These are phyloP conservation scores for Poronia punctata DNA, from an alignment of 495 filamentous ascomycete species.

Conservation along the genomic window DNA sequence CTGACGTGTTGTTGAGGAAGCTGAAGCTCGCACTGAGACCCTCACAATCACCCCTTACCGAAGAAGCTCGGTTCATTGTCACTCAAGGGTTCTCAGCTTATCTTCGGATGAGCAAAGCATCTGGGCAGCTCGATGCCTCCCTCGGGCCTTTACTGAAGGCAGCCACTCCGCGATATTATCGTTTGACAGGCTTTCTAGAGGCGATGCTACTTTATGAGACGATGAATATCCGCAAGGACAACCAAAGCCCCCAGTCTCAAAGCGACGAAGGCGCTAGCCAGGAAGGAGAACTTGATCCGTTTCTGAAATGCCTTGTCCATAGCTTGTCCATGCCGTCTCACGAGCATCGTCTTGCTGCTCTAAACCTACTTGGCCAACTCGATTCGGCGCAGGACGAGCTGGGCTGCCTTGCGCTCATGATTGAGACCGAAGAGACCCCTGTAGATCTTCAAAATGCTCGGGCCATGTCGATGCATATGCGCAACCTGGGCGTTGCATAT, in stretches of 20 bases:
- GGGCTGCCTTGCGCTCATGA: slow-evolving; percentile 46
- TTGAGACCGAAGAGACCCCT: slow-evolving; percentile 71
- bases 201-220: slow-evolving; percentile 55
- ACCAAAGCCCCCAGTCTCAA: slow-evolving; percentile 22
- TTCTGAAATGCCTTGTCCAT: slow-evolving; percentile 55
- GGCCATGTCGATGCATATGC: slow-evolving; percentile 72
- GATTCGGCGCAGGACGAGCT: slow-evolving; percentile 27
- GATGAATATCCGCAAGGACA: slow-evolving; percentile 30
- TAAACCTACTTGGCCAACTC: slow-evolving; percentile 58
- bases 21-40: slow-evolving; percentile 51
- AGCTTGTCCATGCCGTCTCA: slow-evolving; percentile 70
- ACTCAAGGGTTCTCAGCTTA: slow-evolving; percentile 50
- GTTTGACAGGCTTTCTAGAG: slow-evolving; percentile 59
- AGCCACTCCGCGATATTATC: slow-evolving; percentile 55
- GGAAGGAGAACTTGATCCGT: slow-evolving; percentile 42
- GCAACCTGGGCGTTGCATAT: slow-evolving; percentile 62
- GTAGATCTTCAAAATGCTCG: slow-evolving; percentile 68
- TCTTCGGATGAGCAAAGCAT: slow-evolving; percentile 41
- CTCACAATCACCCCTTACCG: slow-evolving; percentile 44
- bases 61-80: slow-evolving; percentile 52
- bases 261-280: slow-evolving; percentile 29
- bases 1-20: slow-evolving; percentile 48
- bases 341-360: slow-evolving; percentile 58
- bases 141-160: slow-evolving; percentile 53
- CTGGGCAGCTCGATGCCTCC: slow-evolving; percentile 42